phyloP scores from a whole-genome alignment of 495 filamentous ascomycete genomes.

The Neurospora sp. region DNA sequence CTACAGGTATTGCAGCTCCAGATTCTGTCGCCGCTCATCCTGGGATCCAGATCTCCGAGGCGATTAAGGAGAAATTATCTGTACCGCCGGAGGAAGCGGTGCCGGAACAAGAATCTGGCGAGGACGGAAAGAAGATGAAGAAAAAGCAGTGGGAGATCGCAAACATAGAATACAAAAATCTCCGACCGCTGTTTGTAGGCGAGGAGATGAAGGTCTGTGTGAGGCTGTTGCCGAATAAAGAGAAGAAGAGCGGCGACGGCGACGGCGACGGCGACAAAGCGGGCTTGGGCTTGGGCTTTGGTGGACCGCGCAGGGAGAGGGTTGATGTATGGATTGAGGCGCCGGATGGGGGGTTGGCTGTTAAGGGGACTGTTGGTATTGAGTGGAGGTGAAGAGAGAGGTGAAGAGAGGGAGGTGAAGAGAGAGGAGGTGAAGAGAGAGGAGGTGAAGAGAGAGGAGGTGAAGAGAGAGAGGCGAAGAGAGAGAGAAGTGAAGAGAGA shows the following conservation, averaged over 20 bases:
- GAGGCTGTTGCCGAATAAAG: constrained; percentile 21
- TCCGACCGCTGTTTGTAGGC: constrained; percentile 69
- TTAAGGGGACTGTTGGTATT: constrained; percentile 36
- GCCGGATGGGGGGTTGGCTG: constrained; percentile 46
- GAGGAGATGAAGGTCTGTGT: constrained; percentile 55
- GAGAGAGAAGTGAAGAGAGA: background rate
- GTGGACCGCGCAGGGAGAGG: constrained; percentile 1
- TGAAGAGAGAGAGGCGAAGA: too few species aligned
- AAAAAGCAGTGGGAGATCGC: constrained; percentile 22
- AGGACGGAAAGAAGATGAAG: constrained; percentile 1
- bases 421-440: background rate
- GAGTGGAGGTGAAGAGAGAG: background rate
- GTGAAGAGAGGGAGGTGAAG: too few species aligned
- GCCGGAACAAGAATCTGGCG: background rate
- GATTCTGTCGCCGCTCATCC: too few species aligned
- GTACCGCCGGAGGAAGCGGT: background rate
- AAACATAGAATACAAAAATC: constrained; percentile 64
- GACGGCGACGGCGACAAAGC: constrained; percentile 2
- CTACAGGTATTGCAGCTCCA: background rate
- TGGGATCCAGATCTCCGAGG: background rate
- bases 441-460: background rate
- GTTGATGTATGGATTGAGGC: constrained; percentile 64
- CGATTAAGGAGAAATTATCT: background rate
- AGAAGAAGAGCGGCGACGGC: background rate
- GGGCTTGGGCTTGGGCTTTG: background rate